Evolutionary conservation across 495 filamentous ascomycete species (phyloP).

Genomic region (Cudoniella acicularis): DNA sequence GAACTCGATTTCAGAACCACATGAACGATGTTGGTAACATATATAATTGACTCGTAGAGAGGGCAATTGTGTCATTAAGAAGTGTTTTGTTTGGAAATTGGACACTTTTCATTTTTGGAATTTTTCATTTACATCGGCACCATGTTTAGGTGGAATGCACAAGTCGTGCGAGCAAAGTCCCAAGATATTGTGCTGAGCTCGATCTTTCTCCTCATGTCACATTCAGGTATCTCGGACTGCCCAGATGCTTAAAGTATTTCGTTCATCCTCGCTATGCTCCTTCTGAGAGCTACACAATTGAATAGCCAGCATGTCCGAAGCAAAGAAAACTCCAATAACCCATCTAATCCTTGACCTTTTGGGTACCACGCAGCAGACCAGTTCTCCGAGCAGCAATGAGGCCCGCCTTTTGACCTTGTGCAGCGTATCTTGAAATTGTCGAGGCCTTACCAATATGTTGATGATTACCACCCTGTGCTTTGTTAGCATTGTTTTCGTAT

Average conservation of each 20-base stretch:
- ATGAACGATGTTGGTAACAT: no score
- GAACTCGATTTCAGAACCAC: no score
- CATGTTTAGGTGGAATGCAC: no score
- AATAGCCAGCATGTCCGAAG: slow-evolving; percentile 52
- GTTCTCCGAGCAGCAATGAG: slow-evolving; percentile 98
- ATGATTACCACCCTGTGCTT: slow-evolving; percentile 87
- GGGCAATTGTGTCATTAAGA: no score
- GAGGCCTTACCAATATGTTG: slow-evolving; percentile 99
- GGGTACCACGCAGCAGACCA: slow-evolving; percentile 98
- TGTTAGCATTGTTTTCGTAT: slow-evolving; percentile 10
- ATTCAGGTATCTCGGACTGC: neutral
- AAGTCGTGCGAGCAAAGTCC: no score
- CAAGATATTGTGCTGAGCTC: no score
- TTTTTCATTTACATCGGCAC: no score
- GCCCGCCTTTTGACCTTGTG: slow-evolving; percentile 99
- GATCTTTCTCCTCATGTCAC: neutral
- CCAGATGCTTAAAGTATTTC: slow-evolving; percentile 5
- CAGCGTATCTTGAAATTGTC: slow-evolving; percentile 96
- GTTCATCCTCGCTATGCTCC: slow-evolving; percentile 27
- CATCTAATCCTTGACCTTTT: slow-evolving; percentile 94
- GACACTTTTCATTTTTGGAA: neutral
- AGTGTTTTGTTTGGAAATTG: neutral
- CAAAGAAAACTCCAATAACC: slow-evolving; percentile 46
- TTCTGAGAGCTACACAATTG: slow-evolving; percentile 49
- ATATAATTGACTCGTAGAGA: no score